Conservation (phyloP, 2,329 filamentous ascomycete species). For the Dothideomycetidae sp. region DNA sequence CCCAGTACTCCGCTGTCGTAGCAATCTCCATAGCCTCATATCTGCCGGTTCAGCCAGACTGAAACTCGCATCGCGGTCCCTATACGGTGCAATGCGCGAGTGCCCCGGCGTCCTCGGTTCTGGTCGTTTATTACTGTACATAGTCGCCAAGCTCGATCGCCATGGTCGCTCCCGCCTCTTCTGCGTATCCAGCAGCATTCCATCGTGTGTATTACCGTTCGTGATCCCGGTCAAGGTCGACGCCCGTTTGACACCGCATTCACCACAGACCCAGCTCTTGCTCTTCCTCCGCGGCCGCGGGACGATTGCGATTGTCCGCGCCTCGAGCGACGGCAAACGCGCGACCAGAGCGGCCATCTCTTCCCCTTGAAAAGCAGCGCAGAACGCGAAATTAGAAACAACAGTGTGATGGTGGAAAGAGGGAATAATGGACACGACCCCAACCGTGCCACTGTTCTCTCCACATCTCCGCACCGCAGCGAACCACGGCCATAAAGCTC, state of each 20-base stretch:
- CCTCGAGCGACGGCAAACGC: slow-evolving; percentile 15
- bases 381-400: neutral
- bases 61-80: too few species aligned
- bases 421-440: neutral
- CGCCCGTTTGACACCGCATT: slow-evolving; percentile 11
- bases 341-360: slow-evolving; percentile 17
- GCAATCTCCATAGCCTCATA: too few species aligned
- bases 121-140: too few species aligned
- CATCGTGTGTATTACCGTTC: neutral
- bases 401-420: neutral
- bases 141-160: too few species aligned
- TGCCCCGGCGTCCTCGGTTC: too few species aligned
- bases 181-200: too few species aligned
- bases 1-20: too few species aligned
- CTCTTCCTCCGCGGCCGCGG: slow-evolving; percentile 14
- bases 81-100: too few species aligned
- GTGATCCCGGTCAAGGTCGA: neutral
- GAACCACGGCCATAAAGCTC: neutral
- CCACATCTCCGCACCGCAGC: neutral
- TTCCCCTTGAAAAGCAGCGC: neutral
- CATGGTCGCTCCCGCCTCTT: too few species aligned
- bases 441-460: neutral
- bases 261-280: slow-evolving; percentile 15
- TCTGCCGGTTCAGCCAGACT: too few species aligned
- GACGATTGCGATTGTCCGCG: slow-evolving; percentile 1